Evolutionary conservation across 495 filamentous ascomycete species (phyloP), one percentile per base, ranked within the genome.

Genomic region (Hypoxylon lienhwacheense): DNA sequence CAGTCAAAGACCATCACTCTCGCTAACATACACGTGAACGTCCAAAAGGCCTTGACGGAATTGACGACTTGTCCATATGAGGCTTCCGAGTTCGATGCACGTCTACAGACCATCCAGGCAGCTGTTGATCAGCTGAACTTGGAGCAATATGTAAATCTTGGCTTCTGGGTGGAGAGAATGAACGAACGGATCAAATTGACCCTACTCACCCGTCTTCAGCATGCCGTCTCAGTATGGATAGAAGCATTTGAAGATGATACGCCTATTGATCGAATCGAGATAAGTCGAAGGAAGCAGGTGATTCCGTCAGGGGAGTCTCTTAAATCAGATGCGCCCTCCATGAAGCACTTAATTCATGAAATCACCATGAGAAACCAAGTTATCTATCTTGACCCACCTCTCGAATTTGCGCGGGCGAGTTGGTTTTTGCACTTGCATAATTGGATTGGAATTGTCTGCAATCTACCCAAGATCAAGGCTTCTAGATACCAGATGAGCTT

Each of bases 291-390:
- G 36, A 70, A 74, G 55, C 65, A 72, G 19, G 68, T 77, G 20
- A 67, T 73, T 10, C 70, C 72, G 6, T 60, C 55, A 4, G 62
- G 61, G 10, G 70, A 77, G 14, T 45, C 52, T 7, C 15, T 65
- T 31, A 72, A 73, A 65, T 59, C 67, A 11, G 73, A 75, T 49
- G 71, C 74, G 8, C 86, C 86, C 0, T 76, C 76, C 17, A 76
- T 86, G 53, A 85, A 84, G 56, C 82, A 77, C 21, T 78, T 96
- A 31, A 74, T 90, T 22, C 91, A 96, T 63, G 93, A 97, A 65
- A 85, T 99, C 21, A 88, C 89, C 3, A 97, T 97, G 85, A 87
- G 87, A 21, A 97, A 97, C 58, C 95, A 97, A 69, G 82, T 95
- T 61, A 93, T 99, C 41, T 95, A 91, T 59, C 80, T 99, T 19